Base-by-base conservation (phyloP, 2,329 filamentous ascomycete species). In the Fusarium falciforme region DNA sequence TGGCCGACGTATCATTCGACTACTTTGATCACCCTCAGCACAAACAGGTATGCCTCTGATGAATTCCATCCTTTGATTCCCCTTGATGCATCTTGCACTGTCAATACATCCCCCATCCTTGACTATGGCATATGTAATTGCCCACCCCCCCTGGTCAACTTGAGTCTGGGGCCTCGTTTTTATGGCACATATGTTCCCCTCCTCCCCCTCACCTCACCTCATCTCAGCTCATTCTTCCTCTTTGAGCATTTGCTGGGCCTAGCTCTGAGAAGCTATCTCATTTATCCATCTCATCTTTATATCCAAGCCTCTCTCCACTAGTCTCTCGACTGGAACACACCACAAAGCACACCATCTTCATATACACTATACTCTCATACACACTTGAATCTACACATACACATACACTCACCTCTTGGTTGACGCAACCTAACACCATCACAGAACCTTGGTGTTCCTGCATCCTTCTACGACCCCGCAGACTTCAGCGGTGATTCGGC, bases 1-100 rank as follows among this genome's bases (percentile, higher is more conserved):
- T 78, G 76, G 73, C 76, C 65, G 75, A 78, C 47, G 65, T 78
- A 78, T 75, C 76, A 65, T 78, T 78, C 73, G 76, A 78, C 64
- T 78, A 78, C 67, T 78, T 76, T 78, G 76, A 77, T 44, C 71
- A 77, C 42, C 58, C 76, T 64, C 76, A 78, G 71, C 69, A 72
- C 66, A 78, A 78, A 77, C 76, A 78, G 73, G 76, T 78, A 78
- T 58, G 76, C 65, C 66, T 58, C 57, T 38, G 49, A 47, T 36
- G 49, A 47, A 49, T 52, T 31, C 47, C 17, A n/a, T 52, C 27
- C 17, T 59, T 61, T 61, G 33, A 47, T 66, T 59, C 52, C 31
- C 31, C 62, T 55, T 22, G 42, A 44, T 25, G 20, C 20, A 14
- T 44, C 40, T 22, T 42, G 38, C n/a, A 20, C n/a, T 12, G n/a